Percentiles rank a stretch among this genome's conserved stretches.
These are phyloP conservation scores for Diaporthe nobilis DNA, from an alignment of 2,329 filamentous ascomycete species.

Conservation along the genomic window DNA sequence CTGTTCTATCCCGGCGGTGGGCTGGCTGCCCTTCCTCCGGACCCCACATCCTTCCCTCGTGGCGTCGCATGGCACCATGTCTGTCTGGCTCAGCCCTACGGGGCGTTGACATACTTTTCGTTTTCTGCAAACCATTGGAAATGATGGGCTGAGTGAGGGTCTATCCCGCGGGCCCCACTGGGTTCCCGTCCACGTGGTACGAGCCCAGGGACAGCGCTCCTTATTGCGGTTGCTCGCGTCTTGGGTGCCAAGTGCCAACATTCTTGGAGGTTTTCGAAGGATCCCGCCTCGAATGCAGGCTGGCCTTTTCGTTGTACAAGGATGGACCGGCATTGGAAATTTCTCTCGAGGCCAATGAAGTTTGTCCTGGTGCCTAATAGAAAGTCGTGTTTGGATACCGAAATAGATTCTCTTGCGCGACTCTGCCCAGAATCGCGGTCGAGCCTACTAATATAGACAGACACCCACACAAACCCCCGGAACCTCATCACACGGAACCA, in stretches of 20 bases:
- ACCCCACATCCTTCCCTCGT: slow-evolving; percentile 26
- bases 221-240: not conserved
- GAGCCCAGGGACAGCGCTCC: not conserved
- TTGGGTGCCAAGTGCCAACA: slow-evolving; percentile 6
- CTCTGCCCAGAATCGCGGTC: not conserved
- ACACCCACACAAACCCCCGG: not conserved
- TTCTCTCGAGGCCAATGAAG: no score
- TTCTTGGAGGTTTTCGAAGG: not conserved
- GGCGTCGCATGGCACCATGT: not conserved
- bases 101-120: not conserved
- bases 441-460: not conserved
- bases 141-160: not conserved
- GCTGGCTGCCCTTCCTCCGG: not conserved
- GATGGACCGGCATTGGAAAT: no score
- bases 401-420: not conserved
- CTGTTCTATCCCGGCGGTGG: not conserved
- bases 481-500: not conserved
- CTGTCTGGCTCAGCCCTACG: slow-evolving; percentile 29
- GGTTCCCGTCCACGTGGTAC: slow-evolving; percentile 19
- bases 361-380: not conserved
- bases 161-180: not conserved
- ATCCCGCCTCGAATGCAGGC: not conserved
- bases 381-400: not conserved
- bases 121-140: not conserved
- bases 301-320: not conserved